Evolutionary conservation across 441 rosid genomes (phyloP).

Genomic region (Flueggea neowawraea): DNA sequence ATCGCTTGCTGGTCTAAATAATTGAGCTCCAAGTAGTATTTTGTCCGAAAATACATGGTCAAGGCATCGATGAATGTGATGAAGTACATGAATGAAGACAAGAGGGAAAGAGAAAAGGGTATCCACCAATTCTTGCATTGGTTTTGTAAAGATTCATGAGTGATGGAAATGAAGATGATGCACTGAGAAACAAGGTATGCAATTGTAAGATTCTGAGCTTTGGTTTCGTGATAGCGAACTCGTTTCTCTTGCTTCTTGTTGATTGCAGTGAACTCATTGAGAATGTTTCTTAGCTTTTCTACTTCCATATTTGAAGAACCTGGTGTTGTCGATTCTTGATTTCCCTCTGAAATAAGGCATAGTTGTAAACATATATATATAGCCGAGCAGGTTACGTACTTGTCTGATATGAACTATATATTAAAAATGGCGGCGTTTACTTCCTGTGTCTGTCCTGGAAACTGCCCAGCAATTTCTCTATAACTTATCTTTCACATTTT

Average conservation of each 20-base stretch:
- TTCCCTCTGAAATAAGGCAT: no score
- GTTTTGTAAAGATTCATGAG: neutral
- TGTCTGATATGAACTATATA: no score
- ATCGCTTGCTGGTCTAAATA: constrained; percentile 8
- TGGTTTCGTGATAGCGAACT: constrained; percentile 6
- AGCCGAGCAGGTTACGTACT: no score
- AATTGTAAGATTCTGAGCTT: constrained; percentile 8
- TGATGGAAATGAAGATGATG: constrained; percentile 1
- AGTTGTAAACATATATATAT: no score
- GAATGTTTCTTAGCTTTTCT: neutral
- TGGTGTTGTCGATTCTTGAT: no score
- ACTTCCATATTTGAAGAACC: constrained; percentile 3
- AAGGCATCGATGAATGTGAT: constrained; percentile 4
- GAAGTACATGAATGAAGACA: constrained; percentile 11
- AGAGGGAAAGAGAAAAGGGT: constrained; percentile 8
- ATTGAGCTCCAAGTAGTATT: constrained; percentile 10
- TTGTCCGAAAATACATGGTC: constrained; percentile 3
- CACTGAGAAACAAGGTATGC: constrained; percentile 5
- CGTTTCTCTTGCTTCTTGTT: constrained; percentile 16
- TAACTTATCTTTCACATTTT: no score
- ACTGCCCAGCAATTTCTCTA: no score
- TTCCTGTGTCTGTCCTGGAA: no score
- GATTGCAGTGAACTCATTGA: constrained; percentile 2
- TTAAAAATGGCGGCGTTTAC: no score
- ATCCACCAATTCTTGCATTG: constrained; percentile 19